phyloP scores from a whole-genome alignment of 768 basidiomycete species.

The Leccinellum rugosiceps region DNA sequence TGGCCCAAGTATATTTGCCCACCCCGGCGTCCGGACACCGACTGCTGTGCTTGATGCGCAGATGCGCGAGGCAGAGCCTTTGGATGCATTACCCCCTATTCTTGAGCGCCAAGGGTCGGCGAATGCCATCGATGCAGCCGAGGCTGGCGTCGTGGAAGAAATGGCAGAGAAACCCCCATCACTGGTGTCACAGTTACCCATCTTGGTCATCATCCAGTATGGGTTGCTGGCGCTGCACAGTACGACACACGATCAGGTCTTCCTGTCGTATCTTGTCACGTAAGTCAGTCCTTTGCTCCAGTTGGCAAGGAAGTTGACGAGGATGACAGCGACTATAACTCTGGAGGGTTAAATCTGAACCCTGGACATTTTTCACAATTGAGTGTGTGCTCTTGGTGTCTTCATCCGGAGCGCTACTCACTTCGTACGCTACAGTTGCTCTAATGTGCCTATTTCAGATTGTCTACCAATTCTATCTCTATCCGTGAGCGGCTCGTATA shows the following conservation, averaged over 20 bases:
- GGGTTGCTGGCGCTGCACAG: slow-evolving; percentile 85
- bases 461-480: slow-evolving; percentile 86
- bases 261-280: slow-evolving; percentile 83
- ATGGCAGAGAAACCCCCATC: slow-evolving; percentile 57
- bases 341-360: slow-evolving; percentile 88
- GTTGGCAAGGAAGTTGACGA: background rate
- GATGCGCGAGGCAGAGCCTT: slow-evolving; percentile 43
- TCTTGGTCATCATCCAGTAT: slow-evolving; percentile 87
- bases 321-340: slow-evolving; percentile 60
- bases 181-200: slow-evolving; percentile 70
- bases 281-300: slow-evolving; percentile 8
- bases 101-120: slow-evolving; percentile 43
- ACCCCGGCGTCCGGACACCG: slow-evolving; percentile 78
- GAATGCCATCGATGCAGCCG: slow-evolving; percentile 16
- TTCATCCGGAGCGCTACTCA: slow-evolving; percentile 3
- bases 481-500: slow-evolving; percentile 58
- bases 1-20: slow-evolving; percentile 77
- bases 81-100: slow-evolving; percentile 47
- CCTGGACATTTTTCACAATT: slow-evolving; percentile 92
- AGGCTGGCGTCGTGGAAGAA: slow-evolving; percentile 36
- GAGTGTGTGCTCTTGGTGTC: slow-evolving; percentile 44
- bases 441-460: slow-evolving; percentile 95
- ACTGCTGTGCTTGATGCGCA: slow-evolving; percentile 74
- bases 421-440: slow-evolving; percentile 53
- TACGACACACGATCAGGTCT: slow-evolving; percentile 87